Conservation (phyloP, 768 basidiomycete species). For the Russula sp. region DNA sequence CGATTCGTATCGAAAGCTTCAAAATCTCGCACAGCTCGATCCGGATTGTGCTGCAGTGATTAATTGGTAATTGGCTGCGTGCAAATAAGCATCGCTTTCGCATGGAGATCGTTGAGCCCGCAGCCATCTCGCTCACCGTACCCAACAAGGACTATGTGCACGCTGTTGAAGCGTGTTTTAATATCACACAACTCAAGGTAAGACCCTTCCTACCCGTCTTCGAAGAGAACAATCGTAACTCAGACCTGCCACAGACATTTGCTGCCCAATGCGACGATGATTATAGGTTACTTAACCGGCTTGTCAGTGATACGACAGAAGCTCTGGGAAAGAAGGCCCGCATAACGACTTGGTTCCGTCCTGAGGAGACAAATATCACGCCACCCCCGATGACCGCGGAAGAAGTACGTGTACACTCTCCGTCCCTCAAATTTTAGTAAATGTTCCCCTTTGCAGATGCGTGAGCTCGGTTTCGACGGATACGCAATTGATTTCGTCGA, state of each 20-base stretch:
- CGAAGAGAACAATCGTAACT: background rate
- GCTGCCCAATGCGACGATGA: slow-evolving; percentile 83
- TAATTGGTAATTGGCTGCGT: slow-evolving; percentile 72
- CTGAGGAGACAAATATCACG: slow-evolving; percentile 38
- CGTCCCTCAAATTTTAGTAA: background rate
- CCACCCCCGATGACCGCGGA: slow-evolving; percentile 57
- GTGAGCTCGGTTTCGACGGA: slow-evolving; percentile 64
- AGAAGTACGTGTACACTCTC: slow-evolving; percentile 45
- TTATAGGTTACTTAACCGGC: slow-evolving; percentile 62
- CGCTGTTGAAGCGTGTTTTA: slow-evolving; percentile 75
- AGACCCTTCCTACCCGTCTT: background rate
- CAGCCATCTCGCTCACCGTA: slow-evolving; percentile 67
- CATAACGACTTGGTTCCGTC: slow-evolving; percentile 68
- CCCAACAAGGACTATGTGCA: slow-evolving; percentile 59
- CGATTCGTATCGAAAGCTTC: slow-evolving; percentile 56
- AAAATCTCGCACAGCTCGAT: slow-evolving; percentile 53
- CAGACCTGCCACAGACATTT: slow-evolving; percentile 57
- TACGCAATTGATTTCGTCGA: slow-evolving; percentile 80
- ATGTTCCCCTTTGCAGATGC: slow-evolving; percentile 47
- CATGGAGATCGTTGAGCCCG: slow-evolving; percentile 84
- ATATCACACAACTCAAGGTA: slow-evolving; percentile 59
- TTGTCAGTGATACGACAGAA: slow-evolving; percentile 60
- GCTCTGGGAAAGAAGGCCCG: slow-evolving; percentile 51
- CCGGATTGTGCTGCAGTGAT: slow-evolving; percentile 60
- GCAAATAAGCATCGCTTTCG: slow-evolving; percentile 64